Evolutionary conservation across 345 rosid genomes (phyloP), one percentile per base, ranked within the genome.

Genomic region (Bruguiera parviflora): DNA sequence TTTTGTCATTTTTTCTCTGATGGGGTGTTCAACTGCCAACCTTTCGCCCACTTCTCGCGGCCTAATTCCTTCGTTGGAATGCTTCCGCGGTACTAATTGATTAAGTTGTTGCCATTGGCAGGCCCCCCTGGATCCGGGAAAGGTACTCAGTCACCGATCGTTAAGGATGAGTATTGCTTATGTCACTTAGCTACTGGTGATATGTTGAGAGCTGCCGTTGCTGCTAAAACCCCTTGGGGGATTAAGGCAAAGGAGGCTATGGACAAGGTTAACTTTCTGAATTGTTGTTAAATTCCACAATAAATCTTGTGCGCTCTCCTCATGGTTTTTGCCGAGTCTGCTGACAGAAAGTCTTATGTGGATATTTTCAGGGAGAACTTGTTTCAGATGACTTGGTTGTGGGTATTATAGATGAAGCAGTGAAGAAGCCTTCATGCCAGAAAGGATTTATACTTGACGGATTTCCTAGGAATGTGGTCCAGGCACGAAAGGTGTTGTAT

Each of bases 101-200:
- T 15, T 1, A 11, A 49, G 18, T 60, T 72, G 39, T 39, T 43
- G 43, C 39, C 56, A 32, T 68, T 33, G 49, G 65, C 83, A 96
- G 99, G 99, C 62, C 99, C 98, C 66, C 99, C 99, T 65, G 99
- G 99, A 70, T 95, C 96, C 0, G 99, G 99, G 2, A 95, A 92
- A 83, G 99, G 99, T 75, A 95, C 99, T 51, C 97, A 96, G 60
- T 96, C 98, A 25, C 96, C 98, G 9, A 81, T 90, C 9, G 89
- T 96, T 58, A 96, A 96, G 81, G 96, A 96, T 67, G 98, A 96
- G 79, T 85, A 80, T 67, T 96, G 99, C 73, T 78, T 96, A 71
- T 96, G 99, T 67, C 99, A 96, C 87, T 83, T 96, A 87, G 96
- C 99, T 57, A 90, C 99, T 49, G 99, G 99, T 8, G 99, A 96